Evolutionary conservation across 129 eudicot genomes (phyloP), one percentile per base, ranked within the genome.

Genomic region (Rutidosis leptorrhynchoides): DNA sequence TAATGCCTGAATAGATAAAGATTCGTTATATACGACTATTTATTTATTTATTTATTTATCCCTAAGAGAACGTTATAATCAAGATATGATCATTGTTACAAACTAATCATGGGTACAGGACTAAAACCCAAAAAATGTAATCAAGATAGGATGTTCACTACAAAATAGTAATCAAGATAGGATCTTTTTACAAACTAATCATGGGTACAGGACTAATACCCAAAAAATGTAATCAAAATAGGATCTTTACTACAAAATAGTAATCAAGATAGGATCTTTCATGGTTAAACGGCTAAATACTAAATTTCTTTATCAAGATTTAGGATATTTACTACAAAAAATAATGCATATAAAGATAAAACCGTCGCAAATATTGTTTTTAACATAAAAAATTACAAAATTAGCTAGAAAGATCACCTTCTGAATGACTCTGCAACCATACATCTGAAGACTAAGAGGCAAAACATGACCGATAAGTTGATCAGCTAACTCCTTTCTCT

Each of bases 401-500:
- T 9, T 17, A 49, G 65, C 25, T 49, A 26, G 40, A 69, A 69
- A n/a, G 16, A 19, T 53, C 54, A 90, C 98, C 98, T 93, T 88
- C 46, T 93, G 98, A 56, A 93, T 86, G 30, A 93, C 98, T 80
- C 96, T 81, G 83, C 98, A 93, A 48, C 98, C 96, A 67, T 93
- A 93, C 91, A 88, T 93, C 63, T 88, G 95, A 52, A 88, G 89
- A 68, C 91, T 88, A 49, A 93, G 90, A 77, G 95, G 86, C 83
- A 93, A 75, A 61, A 93, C 95, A 80, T 88, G 91, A 60, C 92
- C 90, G 16, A 65, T 66, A 72, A 88, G 83, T 40, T 88, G 88
- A 63, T 65, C 75, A 17, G 92, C 95, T 69, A 93, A 76, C 62
- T 88, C 92, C 78, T 80, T 83, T 64, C 95, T 83, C 66, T 88